Percentiles rank a stretch among this genome's conserved stretches.
Conservation (phyloP, 805 yeast genomes). For the Cyberlindnera japonica region DNA sequence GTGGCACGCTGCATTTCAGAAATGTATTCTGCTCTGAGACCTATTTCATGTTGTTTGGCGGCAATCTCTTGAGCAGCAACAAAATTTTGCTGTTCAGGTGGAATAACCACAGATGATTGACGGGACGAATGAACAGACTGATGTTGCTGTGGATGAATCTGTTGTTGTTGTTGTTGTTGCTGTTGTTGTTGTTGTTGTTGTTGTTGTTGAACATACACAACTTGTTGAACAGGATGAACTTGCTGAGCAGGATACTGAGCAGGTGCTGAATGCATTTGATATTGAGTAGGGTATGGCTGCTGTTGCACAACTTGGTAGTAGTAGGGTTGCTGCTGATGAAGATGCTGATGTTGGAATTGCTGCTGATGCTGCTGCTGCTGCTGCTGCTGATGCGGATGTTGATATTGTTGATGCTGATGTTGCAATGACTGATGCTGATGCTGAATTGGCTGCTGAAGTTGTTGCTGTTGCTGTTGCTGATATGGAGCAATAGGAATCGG, state of each 20-base stretch:
- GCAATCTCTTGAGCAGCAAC: constrained; percentile 14
- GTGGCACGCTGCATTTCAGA: constrained; percentile 21
- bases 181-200: constrained; percentile 12
- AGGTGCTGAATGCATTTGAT: too few relatives aligned
- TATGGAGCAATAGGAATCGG: not conserved
- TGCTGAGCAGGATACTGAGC: too few relatives aligned
- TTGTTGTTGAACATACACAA: too few relatives aligned
- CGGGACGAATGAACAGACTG: constrained; percentile 6
- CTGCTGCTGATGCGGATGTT: constrained; percentile 1
- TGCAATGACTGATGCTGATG: not conserved
- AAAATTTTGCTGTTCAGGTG: constrained; percentile 11
- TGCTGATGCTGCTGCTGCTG: not conserved
- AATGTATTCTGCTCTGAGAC: constrained; percentile 19
- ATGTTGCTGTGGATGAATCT: not conserved
- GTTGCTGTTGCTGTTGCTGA: not conserved
- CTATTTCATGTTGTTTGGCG: constrained; percentile 17
- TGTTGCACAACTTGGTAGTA: too few relatives aligned
- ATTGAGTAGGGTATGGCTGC: too few relatives aligned
- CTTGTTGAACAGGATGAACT: too few relatives aligned
- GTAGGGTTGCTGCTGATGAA: too few relatives aligned
- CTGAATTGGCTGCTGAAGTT: not conserved
- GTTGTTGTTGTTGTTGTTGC: constrained; percentile 12
- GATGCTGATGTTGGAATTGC: constrained; percentile 2
- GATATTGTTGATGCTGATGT: constrained; percentile 3
- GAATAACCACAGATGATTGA: constrained; percentile 7